A percentile compares a stretch with the other conserved stretches of the same genome.
phyloP scores from a whole-genome alignment of 129 eudicot species.

The Deinandra increscens region DNA sequence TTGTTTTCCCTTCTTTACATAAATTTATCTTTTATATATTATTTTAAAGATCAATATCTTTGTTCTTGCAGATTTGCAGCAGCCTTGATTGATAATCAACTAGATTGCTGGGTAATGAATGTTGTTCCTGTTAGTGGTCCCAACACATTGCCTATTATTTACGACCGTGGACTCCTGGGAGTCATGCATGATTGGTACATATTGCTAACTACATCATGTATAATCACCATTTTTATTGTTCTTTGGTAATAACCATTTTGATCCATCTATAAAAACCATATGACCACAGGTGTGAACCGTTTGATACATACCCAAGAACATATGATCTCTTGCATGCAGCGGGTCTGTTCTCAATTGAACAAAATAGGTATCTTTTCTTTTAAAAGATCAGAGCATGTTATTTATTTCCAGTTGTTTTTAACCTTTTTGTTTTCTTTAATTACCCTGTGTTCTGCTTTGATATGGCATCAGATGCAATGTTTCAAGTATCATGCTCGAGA shows the following conservation, averaged over 20 bases:
- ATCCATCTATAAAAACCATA: background rate
- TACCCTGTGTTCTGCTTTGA: conserved; percentile 15
- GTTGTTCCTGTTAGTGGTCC: conserved; percentile 94
- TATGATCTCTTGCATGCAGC: conserved; percentile 91
- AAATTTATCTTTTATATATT: background rate
- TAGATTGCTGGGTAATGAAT: conserved; percentile 94
- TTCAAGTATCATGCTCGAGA: conserved; percentile 88
- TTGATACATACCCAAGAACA: conserved; percentile 96
- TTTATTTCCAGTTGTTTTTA: background rate
- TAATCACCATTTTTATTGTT: background rate
- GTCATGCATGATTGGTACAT: conserved; percentile 95
- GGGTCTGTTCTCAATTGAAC: conserved; percentile 79
- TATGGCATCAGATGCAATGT: conserved; percentile 61
- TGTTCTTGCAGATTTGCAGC: conserved; percentile 78
- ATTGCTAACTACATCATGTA: background rate
- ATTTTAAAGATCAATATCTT: background rate
- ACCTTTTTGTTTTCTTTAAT: background rate
- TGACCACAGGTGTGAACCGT: conserved; percentile 86
- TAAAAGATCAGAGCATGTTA: background rate
- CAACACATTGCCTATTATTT: conserved; percentile 88
- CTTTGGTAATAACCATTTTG: background rate
- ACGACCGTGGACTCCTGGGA: conserved; percentile 93
- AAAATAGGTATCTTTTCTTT: conserved; percentile 55
- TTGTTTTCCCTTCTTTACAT: conserved; percentile 8
- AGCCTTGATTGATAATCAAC: conserved; percentile 59